phyloP scores from a whole-genome alignment of 805 yeast genomes.

The Dipodascus geniculatus region DNA sequence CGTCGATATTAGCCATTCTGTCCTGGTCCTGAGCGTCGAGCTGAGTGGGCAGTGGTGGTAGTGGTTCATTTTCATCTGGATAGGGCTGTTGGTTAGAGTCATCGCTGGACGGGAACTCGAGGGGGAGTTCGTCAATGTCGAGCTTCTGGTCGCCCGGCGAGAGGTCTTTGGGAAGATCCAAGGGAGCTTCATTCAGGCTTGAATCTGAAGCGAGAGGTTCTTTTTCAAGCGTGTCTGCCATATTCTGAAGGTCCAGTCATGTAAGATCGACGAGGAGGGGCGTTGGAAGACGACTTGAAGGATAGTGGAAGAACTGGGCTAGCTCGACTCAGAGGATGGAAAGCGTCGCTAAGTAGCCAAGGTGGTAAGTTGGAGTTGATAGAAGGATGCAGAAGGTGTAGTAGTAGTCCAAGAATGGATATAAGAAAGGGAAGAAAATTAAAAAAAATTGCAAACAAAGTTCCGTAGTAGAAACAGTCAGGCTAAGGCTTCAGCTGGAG shows the following conservation, averaged over 20 bases:
- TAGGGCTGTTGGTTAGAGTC: neutral
- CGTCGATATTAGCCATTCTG: neutral
- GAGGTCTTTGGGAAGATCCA: too few relatives aligned
- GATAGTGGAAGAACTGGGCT: too few relatives aligned
- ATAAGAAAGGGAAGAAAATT: neutral
- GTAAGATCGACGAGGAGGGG: neutral
- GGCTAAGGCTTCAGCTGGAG: neutral
- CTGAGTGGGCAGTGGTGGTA: neutral
- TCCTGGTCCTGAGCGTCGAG: too few relatives aligned
- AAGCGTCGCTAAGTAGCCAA: too few relatives aligned
- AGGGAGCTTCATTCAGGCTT: too few relatives aligned
- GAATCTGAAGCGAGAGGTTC: too few relatives aligned
- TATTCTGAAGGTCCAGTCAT: too few relatives aligned
- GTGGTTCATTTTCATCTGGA: neutral
- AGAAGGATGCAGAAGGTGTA: neutral
- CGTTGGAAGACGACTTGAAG: too few relatives aligned
- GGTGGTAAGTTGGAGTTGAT: neutral
- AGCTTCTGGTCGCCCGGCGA: neutral
- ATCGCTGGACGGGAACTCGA: neutral
- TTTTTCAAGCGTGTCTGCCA: constrained; percentile 8
- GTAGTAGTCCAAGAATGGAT: neutral
- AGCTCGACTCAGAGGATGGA: too few relatives aligned
- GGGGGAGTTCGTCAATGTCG: neutral
- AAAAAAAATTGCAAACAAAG: neutral
- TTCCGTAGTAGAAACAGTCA: neutral